Base-by-base conservation (phyloP, 805 yeast species). In the Kazachstania taianensis region DNA sequence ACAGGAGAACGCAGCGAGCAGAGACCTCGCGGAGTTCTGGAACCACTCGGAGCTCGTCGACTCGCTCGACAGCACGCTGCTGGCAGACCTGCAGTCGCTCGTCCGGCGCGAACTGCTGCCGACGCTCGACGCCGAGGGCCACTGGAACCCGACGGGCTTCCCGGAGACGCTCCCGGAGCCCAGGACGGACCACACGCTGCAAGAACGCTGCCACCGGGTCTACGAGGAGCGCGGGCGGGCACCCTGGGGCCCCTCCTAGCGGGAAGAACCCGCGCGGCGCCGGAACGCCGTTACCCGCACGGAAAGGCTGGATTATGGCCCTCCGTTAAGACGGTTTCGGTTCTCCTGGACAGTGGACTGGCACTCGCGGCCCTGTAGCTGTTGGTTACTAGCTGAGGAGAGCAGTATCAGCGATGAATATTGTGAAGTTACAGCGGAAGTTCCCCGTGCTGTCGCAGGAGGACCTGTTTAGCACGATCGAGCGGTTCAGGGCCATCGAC, bases 371-470 rank as follows among this genome's bases (percentile, higher is more conserved):
- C n/a, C n/a, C n/a, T n/a, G n/a, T n/a, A n/a, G n/a, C n/a, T n/a
- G n/a, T n/a, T n/a, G n/a, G n/a, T n/a, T n/a, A n/a, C n/a, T n/a
- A n/a, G n/a, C n/a, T n/a, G n/a, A n/a, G n/a, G n/a, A n/a, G n/a
- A n/a, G n/a, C n/a, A n/a, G n/a, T n/a, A n/a, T n/a, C n/a, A n/a
- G n/a, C n/a, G n/a, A 77, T 77, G 84, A 77, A 77, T 60, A 77
- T 77, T 41, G 68, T 77, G 33, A 76, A 73, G 53, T 56, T 77
- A 41, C 81, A 74, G 53, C 84, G 75, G 65, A 89, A 84, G 65
- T 87, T 74, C 61, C 96, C 98, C 3, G 68, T 73, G 27, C 69
- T 92, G 45, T 72, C 77, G 24, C 97, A 92, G 59, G 83, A 82
- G 46, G 96, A 87, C 45, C 67, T 92, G 32, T 87, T 89, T 58